phyloP scores from a whole-genome alignment of 495 filamentous ascomycete genomes.

The Corynascus novoguineensis region DNA sequence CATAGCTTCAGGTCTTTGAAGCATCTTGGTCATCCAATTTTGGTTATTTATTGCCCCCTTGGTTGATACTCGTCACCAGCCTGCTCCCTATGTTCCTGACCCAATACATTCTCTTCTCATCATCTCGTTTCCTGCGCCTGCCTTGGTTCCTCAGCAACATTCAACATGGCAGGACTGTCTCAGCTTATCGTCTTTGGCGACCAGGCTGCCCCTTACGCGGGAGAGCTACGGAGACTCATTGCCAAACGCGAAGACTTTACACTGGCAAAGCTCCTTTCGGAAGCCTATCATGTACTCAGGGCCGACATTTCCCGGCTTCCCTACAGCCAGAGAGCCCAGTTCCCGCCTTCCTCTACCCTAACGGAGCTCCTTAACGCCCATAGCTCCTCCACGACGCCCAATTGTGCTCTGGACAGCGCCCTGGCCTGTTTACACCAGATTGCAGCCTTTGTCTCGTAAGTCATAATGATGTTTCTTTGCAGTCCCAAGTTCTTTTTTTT shows the following conservation, averaged over 20 bases:
- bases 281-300: neutral
- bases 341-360: conserved; percentile 1
- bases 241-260: neutral
- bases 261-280: neutral
- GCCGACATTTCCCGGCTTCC: neutral
- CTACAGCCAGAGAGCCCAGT: neutral
- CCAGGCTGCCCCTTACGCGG: neutral
- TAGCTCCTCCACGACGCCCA: conserved; percentile 27
- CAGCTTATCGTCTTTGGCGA: neutral
- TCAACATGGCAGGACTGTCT: neutral
- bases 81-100: too few relatives aligned
- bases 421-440: conserved; percentile 62
- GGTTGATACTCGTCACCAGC: too few relatives aligned
- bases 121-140: neutral
- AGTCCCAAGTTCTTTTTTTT: too few relatives aligned
- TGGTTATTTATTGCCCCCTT: too few relatives aligned
- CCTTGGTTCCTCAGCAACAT: neutral
- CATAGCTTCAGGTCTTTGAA: too few relatives aligned
- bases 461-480: neutral
- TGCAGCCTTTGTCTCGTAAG: conserved; percentile 53
- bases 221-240: neutral
- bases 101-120: neutral
- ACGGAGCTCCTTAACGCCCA: conserved; percentile 34
- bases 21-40: too few relatives aligned
- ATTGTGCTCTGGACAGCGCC: conserved; percentile 50